A percentile compares a stretch with the other conserved stretches of the same genome.
Conservation (phyloP, 2,329 filamentous ascomycete species). For the Myrmaecium sp. region DNA sequence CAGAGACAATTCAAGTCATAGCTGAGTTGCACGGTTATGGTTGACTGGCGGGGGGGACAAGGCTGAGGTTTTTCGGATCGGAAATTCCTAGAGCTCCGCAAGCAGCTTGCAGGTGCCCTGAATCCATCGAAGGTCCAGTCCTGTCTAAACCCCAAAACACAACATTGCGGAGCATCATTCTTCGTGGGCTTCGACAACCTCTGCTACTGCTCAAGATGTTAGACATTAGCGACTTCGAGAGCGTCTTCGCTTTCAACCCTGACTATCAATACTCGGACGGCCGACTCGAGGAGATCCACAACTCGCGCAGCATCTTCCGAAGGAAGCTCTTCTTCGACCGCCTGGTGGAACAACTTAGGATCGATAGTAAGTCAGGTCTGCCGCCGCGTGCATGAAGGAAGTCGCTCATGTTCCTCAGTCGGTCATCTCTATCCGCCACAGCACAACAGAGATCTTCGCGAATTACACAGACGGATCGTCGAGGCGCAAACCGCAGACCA, state of each 20-base stretch:
- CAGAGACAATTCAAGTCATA: too few species aligned
- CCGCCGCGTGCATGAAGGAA: neutral
- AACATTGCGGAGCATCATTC: too few species aligned
- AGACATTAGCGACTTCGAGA: conserved; percentile 49
- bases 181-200: neutral
- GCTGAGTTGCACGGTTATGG: too few species aligned
- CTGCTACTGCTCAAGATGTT: conserved; percentile 31
- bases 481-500: conserved; percentile 47
- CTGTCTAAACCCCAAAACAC: too few species aligned
- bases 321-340: conserved; percentile 66
- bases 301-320: conserved; percentile 48
- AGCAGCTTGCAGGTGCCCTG: too few species aligned
- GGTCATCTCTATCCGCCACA: conserved; percentile 59
- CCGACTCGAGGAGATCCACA: conserved; percentile 44
- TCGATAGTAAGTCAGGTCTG: conserved; percentile 40
- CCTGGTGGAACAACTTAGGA: conserved; percentile 51
- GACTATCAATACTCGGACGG: conserved; percentile 46
- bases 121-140: too few species aligned
- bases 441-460: conserved; percentile 47
- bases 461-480: conserved; percentile 54
- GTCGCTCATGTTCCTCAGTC: conserved; percentile 23
- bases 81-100: too few species aligned
- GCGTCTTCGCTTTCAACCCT: conserved; percentile 45
- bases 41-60: too few species aligned
- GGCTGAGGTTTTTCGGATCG: too few species aligned